Evolutionary conservation across 2,329 filamentous ascomycete species (phyloP), one percentile per base, ranked within the genome.

Genomic region (Magnaporthales sp.): DNA sequence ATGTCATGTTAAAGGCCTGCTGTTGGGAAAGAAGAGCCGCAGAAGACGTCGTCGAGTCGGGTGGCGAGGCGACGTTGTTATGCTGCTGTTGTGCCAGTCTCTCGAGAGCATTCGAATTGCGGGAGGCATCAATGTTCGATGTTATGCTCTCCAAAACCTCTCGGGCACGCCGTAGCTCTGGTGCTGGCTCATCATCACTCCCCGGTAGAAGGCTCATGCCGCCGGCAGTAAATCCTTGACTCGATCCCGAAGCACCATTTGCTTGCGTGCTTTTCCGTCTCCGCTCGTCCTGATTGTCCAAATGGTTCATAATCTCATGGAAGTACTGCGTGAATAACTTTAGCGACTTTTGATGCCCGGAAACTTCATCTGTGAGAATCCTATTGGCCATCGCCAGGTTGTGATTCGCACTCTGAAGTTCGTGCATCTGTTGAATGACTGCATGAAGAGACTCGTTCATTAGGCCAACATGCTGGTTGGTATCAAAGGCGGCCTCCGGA

Each of bases 371-470:
- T 54, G 88, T 80, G 62, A 90, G 82, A 22, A 87, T 78, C 70
- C 84, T 82, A 73, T 89, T 89, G 11, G 84, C 84, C 70, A 87
- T 83, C 15, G 83, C 79, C 66, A 97, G 84, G 72, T 96, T 92
- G 68, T 89, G 88, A 75, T 93, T 95, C 70, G 92, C 86, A 72
- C 94, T 91, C 73, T 95, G 91, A 56, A 98, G 81, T 67, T 91
- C 87, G 74, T 97, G 92, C 56, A 98, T 87, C 77, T 98, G 94
- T 74, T 96, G 92, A 73, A 97, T 92, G 6, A 93, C 96, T 10
- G 93, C 94, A 65, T 92, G 87, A 65, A 97, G 82, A 72, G 96
- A 93, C 72, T 92, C 91, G 76, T 92, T 94, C 72, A 97, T 86
- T 70, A 97, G 85, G 70, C 94, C 91, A 75, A 97, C 90, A 76